These are phyloP conservation scores for Tagetes erecta DNA, from an alignment of 129 eudicot genomes.

Conservation along the genomic window DNA sequence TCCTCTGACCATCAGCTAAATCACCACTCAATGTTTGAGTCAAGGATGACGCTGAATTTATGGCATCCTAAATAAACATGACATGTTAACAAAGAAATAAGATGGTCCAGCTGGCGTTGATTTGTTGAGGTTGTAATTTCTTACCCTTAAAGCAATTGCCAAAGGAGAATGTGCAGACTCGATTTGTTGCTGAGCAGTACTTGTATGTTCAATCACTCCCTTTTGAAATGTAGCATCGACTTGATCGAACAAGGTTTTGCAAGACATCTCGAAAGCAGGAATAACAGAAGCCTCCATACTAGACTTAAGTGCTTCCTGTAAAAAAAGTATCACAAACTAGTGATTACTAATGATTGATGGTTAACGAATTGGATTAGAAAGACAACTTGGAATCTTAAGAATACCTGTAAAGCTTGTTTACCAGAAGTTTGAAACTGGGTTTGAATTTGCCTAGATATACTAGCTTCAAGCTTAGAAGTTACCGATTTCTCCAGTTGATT, in stretches of 20 bases:
- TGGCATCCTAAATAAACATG: conserved; percentile 58
- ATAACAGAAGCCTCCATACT: conserved; percentile 77
- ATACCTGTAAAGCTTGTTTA: conserved; percentile 96
- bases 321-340: background rate
- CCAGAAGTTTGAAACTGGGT: conserved; percentile 96
- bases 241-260: conserved; percentile 96
- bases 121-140: background rate
- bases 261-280: conserved; percentile 98
- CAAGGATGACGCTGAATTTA: conserved; percentile 86
- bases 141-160: conserved; percentile 84
- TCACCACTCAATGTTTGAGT: conserved; percentile 78
- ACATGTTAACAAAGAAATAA: background rate
- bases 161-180: conserved; percentile 74
- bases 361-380: background rate
- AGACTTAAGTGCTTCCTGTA: conserved; percentile 83
- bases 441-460: conserved; percentile 85
- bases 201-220: conserved; percentile 82
- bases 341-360: background rate
- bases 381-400: background rate
- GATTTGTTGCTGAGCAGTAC: conserved; percentile 71
- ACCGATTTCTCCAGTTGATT: conserved; percentile 89
- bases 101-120: background rate
- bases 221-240: conserved; percentile 87
- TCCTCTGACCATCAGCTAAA: conserved; percentile 88
- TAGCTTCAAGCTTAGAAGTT: conserved; percentile 80